These are phyloP conservation scores for Hyaloperonospora brassicae DNA, from an alignment of 352 stramenopile genomes.

Conservation along the genomic window DNA sequence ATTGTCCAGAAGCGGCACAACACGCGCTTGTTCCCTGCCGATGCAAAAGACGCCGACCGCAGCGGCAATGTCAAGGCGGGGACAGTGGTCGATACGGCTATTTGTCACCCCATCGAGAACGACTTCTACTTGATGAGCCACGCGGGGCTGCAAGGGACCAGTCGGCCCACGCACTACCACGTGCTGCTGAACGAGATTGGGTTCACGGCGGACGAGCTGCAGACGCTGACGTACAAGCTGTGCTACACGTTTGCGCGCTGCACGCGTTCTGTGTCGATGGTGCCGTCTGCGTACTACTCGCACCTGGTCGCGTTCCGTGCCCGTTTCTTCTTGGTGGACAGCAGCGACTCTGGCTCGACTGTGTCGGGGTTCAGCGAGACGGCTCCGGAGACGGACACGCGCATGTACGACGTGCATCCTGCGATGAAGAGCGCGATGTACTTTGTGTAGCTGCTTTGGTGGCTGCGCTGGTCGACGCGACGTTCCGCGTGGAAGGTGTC, in stretches of 20 bases:
- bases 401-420: conserved; percentile 41
- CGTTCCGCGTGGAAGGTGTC: no score
- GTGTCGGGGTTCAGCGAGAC: conserved; percentile 27
- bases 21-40: not conserved
- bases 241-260: conserved; percentile 83
- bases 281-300: conserved; percentile 81
- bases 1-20: conserved; percentile 1
- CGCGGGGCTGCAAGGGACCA: conserved; percentile 74
- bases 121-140: conserved; percentile 88
- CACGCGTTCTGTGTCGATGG: conserved; percentile 79
- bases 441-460: conserved; percentile 35
- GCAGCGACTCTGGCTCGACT: conserved; percentile 41
- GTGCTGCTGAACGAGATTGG: conserved; percentile 75
- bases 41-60: not conserved
- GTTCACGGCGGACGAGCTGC: conserved; percentile 59
- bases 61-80: not conserved
- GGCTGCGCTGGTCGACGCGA: not conserved
- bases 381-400: conserved; percentile 28
- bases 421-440: conserved; percentile 48
- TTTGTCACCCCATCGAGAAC: conserved; percentile 79
- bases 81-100: conserved; percentile 37
- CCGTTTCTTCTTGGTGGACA: conserved; percentile 72
- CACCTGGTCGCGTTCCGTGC: conserved; percentile 79
- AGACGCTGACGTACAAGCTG: conserved; percentile 62
- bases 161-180: conserved; percentile 80